Base-by-base conservation (phyloP, 352 stramenopile genomes). In the Phytophthora meadii region DNA sequence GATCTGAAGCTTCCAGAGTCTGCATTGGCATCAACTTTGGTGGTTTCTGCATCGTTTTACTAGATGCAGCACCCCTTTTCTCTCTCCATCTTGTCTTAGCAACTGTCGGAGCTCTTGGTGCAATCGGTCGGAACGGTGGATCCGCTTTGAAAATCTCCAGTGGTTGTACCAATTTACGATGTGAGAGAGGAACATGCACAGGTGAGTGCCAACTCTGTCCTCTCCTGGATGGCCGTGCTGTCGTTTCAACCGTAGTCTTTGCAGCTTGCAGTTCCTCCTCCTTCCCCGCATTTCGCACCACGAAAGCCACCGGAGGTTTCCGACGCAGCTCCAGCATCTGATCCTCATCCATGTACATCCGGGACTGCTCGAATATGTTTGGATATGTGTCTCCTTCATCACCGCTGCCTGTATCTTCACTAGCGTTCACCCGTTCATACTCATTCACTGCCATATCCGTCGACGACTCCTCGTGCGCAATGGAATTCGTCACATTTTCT, bases 121-220 rank as follows among this genome's bases (percentile, higher is more conserved):
- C 50, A 2, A 76, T 58, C 0, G 76, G 78, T 30, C 68, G 69
- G 39, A 82, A 80, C 3, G 77, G 81, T 1, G 64, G 68, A 10
- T 87, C 68, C 3, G 62, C 47, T 30, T 70, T 65, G 54, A 90
- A 87, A 44, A 87, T 76, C 40, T 66, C 68, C 2, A 76, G 78
- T 1, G 76, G 50, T 19, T 81, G 57, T 48, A 93, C 79, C 32
- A 89, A 56, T 41, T 93, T 93, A 46, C 82, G 81, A 65, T 90
- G 84, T 1, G 74, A 37, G 1, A 93, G 57, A 7, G 84, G 81
- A 0, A 91, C 79, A n/a, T 82, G 78, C 14, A 90, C 54, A 2
- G 72, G 80, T 1, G 84, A 80, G 37, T 90, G 64, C 84, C 84
- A 93, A 27, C 76, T 84, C 51, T 90, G 82, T 6, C 51, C 54